Base-by-base conservation (phyloP, 2,329 filamentous ascomycete genomes). In the Helotiales sp. region DNA sequence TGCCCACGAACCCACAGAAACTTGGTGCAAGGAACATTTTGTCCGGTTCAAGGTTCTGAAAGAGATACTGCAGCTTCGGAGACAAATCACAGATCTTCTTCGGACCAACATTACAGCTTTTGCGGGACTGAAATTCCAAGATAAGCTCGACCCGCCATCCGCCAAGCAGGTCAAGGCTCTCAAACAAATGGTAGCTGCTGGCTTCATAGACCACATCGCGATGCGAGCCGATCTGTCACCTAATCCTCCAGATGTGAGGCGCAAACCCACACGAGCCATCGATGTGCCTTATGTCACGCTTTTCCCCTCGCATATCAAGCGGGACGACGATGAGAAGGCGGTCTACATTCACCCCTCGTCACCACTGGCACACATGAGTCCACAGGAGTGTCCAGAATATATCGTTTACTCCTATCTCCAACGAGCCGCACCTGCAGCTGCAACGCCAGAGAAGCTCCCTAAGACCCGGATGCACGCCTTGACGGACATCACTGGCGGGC, bases 171-270 rank as follows among this genome's bases (percentile, higher is more conserved):
- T 96, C 30, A 89, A 89, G 55, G 89, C 93, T 0, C 83, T 99
- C 30, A 97, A 96, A 78, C 93, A 97, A 77, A 96, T 98, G 81
- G 89, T 93, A 24, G 93, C 95, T 0, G 91, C 93, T 0, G 96
- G 95, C 0, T 98, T 97, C 81, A 89, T 98, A 75, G 96, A 99
- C 79, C 92, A 97, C 73, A 87, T 99, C 47, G 96, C 96, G 54
- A 93, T 98, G 73, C 92, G 96, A 68, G 93, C 92, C 3, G 95
- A 99, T 78, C 83, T 93, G n/a, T 85, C 93, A 0, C 92, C 93
- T 0, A 85, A 85, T 13, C 91, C 92, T 0, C 89, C 90, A 0
- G 88, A 90, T 69, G 80, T 85, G 62, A 80, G 83, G 54, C 85
- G 90, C 20, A 93, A 91, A 69, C 92, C 94, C 0, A 89, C 88